Evolutionary conservation across 768 basidiomycete genomes (phyloP), one percentile per base, ranked within the genome.

Genomic region (Galerina marginata): DNA sequence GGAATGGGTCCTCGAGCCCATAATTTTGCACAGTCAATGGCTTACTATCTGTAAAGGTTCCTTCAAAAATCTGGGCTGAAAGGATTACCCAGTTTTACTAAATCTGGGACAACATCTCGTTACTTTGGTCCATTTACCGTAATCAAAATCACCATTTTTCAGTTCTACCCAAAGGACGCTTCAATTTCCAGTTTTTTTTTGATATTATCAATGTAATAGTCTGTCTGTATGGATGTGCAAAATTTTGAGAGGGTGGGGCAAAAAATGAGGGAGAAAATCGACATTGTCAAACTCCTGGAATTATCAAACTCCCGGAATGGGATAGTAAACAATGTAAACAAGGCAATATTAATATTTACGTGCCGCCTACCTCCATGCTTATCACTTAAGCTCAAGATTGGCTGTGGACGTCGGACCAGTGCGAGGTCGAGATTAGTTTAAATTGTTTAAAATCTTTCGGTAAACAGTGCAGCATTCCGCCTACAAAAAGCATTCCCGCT

Each of bases 21-120:
- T 16, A 12, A 23, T 53, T 53, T 53, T 53, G 51, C 51, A 53
- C 39, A 14, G 37, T 39, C n/a, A 53, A 53, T 53, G 29, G 51
- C 51, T 53, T 53, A 5, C 33, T 39, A 53, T 53, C 2, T 53
- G 39, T 9, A n/a, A 53, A 53, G 39, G 51, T 53, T 53, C 4
- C 25, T 16, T 37, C 29, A 39, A 39, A 53, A 37, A 37, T 20
- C 51, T 10, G 37, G 51, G 51, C n/a, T 33, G 36, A 39, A 53
- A 12, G 5, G 37, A 11, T 38, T 15, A n/a, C 37, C 44, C 44
- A 23, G 25, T 45, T 23, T 45, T 16, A 6, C 11, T 11, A 45
- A 15, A 45, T 45, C 44, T 45, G 44, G n/a, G 44, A 45, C 44
- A 11, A 16, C 44, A 45, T 45, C 25, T n/a, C 3, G 9, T 45